These are phyloP conservation scores for Rutstroemia sp. DNA, from an alignment of 2,329 filamentous ascomycete species.

Conservation along the genomic window DNA sequence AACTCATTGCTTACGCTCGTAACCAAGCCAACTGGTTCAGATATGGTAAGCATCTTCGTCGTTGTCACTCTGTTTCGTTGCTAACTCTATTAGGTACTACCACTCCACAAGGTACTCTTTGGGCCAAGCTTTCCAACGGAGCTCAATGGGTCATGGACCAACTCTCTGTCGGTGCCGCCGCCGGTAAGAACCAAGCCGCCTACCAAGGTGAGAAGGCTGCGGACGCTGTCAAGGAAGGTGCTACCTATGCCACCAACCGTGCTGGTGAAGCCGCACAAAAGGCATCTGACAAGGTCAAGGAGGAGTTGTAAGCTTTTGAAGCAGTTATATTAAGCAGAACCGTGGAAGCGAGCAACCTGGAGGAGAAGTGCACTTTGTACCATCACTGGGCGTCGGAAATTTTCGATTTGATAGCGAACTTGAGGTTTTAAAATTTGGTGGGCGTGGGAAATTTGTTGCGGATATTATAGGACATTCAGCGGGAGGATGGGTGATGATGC, in stretches of 20 bases:
- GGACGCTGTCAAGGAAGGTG: constrained; percentile 32
- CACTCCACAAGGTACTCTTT: constrained; percentile 56
- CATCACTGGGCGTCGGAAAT: constrained; percentile 3
- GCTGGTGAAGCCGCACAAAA: constrained; percentile 32
- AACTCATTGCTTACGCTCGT: constrained; percentile 63
- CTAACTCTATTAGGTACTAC: constrained; percentile 36
- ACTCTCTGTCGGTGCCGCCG: constrained; percentile 39
- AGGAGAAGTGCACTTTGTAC: neutral
- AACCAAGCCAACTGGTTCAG: constrained; percentile 70
- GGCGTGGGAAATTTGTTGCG: neutral
- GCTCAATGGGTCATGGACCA: constrained; percentile 41
- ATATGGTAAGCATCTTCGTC: constrained; percentile 43
- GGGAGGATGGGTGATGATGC: neutral
- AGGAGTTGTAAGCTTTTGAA: constrained; percentile 27
- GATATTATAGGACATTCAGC: neutral
- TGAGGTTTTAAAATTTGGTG: neutral
- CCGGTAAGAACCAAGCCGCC: constrained; percentile 34
- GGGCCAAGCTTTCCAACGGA: constrained; percentile 49
- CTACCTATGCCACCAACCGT: constrained; percentile 29
- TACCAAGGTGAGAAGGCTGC: constrained; percentile 38
- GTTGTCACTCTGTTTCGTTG: neutral
- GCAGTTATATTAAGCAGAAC: neutral
- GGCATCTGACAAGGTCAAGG: constrained; percentile 26
- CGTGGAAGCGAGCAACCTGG: neutral
- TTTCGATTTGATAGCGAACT: constrained; percentile 2